Evolutionary conservation across 805 yeast genomes (phyloP).

Genomic region (Saturnispora quitensis): DNA sequence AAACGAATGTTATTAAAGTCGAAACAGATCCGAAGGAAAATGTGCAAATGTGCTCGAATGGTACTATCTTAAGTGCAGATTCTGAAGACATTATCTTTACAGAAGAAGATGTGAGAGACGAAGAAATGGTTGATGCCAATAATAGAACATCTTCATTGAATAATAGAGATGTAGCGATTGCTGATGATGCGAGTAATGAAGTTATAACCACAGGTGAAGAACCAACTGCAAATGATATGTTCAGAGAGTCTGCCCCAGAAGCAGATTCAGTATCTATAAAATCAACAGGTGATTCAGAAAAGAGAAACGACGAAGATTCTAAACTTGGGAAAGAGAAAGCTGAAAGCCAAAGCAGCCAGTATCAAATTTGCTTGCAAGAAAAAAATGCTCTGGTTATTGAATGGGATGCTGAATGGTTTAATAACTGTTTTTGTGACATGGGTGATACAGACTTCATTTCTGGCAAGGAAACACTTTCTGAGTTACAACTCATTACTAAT

Average conservation of each 20-base stretch:
- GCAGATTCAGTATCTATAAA: not conserved
- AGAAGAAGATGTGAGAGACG: not conserved
- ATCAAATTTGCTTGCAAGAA: constrained; percentile 18
- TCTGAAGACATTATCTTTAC: not conserved
- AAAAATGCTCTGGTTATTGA: constrained; percentile 50
- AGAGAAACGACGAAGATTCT: not conserved
- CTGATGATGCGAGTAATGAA: not conserved
- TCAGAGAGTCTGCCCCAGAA: not conserved
- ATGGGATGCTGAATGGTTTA: constrained; percentile 46
- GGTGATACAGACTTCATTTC: constrained; percentile 37
- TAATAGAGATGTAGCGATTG: not conserved
- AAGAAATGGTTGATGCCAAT: not conserved
- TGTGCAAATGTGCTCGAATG: not conserved
- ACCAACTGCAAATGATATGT: not conserved
- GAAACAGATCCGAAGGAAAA: not conserved
- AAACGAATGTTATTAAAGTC: too few species aligned
- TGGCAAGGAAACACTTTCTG: constrained; percentile 48
- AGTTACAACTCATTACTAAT: constrained; percentile 41
- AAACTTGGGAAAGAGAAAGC: not conserved
- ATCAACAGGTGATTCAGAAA: not conserved
- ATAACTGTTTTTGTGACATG: constrained; percentile 43
- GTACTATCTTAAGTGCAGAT: not conserved
- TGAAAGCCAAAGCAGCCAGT: constrained; percentile 2
- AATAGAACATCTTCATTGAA: not conserved
- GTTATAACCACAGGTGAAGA: not conserved